A percentile compares a stretch with the other conserved stretches of the same genome.
These are phyloP conservation scores for Nigrograna mackinnonii DNA, from an alignment of 2,329 filamentous ascomycete species.

Conservation along the genomic window DNA sequence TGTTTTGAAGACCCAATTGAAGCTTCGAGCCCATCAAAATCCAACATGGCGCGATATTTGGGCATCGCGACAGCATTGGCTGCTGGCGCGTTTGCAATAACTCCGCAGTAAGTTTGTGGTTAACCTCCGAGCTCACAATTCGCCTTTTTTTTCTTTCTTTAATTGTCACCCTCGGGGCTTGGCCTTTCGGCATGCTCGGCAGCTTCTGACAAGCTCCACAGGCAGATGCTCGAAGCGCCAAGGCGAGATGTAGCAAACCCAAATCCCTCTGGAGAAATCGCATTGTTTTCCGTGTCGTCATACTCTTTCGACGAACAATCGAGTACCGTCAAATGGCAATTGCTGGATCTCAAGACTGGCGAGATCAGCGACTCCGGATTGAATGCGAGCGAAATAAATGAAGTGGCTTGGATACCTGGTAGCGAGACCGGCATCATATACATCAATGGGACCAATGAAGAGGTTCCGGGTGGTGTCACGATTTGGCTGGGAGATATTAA, in stretches of 20 bases:
- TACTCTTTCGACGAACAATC: conserved; percentile 80
- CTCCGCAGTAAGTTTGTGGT: conserved; percentile 34
- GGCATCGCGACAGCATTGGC: conserved; percentile 36
- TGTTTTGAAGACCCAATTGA: conserved; percentile 1
- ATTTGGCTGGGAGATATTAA: conserved; percentile 39
- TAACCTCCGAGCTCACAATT: conserved; percentile 1
- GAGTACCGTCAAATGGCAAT: conserved; percentile 57
- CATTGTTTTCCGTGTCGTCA: conserved; percentile 70
- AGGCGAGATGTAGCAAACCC: conserved; percentile 70
- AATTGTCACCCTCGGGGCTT: too few species aligned
- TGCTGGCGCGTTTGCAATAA: conserved; percentile 35
- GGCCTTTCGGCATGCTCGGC: conserved; percentile 1
- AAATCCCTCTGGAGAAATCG: conserved; percentile 65
- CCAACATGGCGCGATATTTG: conserved; percentile 38
- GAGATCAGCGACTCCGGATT: conserved; percentile 34
- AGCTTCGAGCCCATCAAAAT: conserved; percentile 12
- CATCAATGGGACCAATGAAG: conserved; percentile 67
- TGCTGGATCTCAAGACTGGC: conserved; percentile 37
- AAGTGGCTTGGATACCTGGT: conserved; percentile 37
- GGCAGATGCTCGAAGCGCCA: conserved; percentile 68
- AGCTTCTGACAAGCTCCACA: conserved; percentile 12
- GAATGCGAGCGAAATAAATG: conserved; percentile 35
- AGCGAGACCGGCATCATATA: conserved; percentile 61
- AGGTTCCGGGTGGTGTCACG: conserved; percentile 37
- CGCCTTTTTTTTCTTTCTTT: too few species aligned